Evolutionary conservation across 2,329 filamentous ascomycete genomes (phyloP).

Genomic region (Penicillium capsulatum): DNA sequence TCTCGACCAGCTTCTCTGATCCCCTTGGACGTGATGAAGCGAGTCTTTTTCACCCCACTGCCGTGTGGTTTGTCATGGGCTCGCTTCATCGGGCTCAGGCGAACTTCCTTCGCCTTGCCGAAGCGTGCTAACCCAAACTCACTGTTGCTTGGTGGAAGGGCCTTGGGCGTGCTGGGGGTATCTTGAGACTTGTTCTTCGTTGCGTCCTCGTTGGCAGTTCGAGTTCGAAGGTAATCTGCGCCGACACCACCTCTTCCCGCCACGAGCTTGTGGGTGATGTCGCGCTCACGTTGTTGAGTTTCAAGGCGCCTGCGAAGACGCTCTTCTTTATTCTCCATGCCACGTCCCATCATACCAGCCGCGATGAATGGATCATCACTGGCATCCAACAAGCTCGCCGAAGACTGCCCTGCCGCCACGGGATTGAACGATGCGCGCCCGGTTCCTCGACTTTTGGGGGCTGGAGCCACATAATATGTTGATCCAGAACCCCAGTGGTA

Average conservation of each 20-base stretch:
- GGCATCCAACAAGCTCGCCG: conserved; percentile 42
- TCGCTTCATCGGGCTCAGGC: conserved; percentile 41
- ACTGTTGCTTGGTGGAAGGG: conserved; percentile 7
- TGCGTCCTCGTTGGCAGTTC: conserved; percentile 13
- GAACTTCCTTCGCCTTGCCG: conserved; percentile 38
- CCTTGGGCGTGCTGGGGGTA: conserved; percentile 12
- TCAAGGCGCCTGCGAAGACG: conserved; percentile 42
- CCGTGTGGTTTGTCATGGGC: conserved; percentile 32
- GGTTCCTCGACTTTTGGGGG: conserved; percentile 22
- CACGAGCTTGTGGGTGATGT: conserved; percentile 43
- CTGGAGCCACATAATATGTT: conserved; percentile 44
- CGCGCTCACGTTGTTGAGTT: conserved; percentile 43
- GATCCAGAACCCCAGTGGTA: conserved; percentile 43
- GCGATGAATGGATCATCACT: conserved; percentile 43
- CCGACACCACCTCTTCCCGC: conserved; percentile 36
- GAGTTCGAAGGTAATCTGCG: conserved; percentile 44
- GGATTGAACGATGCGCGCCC: conserved; percentile 21
- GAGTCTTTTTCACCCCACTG: conserved; percentile 59
- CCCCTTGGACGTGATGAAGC: conserved; percentile 73
- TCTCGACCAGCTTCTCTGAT: conserved; percentile 73
- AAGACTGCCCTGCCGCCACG: conserved; percentile 27
- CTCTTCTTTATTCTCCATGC: conserved; percentile 41
- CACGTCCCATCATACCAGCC: conserved; percentile 38
- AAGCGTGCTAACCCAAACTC: conserved; percentile 25
- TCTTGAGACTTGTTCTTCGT: conserved; percentile 8